Conservation (phyloP, 2,329 filamentous ascomycete species). For the Aphanocladium album region DNA sequence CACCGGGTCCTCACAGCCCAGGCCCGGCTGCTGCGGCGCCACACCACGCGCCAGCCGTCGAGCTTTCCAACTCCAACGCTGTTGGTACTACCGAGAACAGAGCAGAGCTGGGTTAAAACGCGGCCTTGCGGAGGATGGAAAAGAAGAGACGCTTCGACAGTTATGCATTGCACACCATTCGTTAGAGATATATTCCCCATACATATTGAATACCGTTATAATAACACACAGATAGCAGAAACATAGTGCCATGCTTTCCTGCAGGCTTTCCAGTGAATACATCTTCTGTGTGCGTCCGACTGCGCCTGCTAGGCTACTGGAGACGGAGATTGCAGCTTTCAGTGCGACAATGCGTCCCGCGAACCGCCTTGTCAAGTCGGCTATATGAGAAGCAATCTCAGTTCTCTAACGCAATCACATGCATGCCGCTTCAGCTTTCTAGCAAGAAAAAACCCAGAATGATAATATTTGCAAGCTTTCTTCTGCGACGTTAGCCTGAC, state of each 20-base stretch:
- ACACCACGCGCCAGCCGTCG: background rate
- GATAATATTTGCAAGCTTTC: too few relatives aligned
- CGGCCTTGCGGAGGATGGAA: background rate
- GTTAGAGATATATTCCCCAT: background rate
- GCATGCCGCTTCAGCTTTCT: too few relatives aligned
- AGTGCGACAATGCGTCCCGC: too few relatives aligned
- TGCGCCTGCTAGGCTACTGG: too few relatives aligned
- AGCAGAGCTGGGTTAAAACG: conserved; percentile 3
- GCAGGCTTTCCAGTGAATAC: too few relatives aligned
- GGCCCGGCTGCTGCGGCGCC: background rate
- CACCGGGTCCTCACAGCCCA: background rate
- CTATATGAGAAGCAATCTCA: background rate
- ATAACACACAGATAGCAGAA: background rate
- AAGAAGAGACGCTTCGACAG: background rate
- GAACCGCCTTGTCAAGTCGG: background rate
- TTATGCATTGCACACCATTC: background rate
- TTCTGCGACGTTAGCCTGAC: too few relatives aligned
- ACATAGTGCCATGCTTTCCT: too few relatives aligned
- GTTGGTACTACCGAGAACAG: background rate
- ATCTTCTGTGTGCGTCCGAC: too few relatives aligned
- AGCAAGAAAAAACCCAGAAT: too few relatives aligned
- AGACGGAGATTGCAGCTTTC: too few relatives aligned
- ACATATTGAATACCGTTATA: background rate
- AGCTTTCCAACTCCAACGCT: background rate
- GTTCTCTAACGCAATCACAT: too few relatives aligned